phyloP scores from a whole-genome alignment of 345 rosid species.

The Diplotaxis tenuifolia region DNA sequence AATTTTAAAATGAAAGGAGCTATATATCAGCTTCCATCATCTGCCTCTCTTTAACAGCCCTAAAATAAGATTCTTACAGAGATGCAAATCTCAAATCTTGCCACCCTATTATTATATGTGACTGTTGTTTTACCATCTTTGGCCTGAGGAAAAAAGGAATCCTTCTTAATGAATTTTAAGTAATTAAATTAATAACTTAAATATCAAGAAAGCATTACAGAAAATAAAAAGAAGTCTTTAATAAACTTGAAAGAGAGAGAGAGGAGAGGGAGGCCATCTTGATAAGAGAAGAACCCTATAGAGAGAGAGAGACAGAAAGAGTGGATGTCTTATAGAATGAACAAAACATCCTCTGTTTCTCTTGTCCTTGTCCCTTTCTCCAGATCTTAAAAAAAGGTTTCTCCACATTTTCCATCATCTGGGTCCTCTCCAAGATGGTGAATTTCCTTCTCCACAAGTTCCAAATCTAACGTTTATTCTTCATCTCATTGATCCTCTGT shows the following conservation, averaged over 20 bases:
- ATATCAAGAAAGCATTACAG: conserved; percentile 21
- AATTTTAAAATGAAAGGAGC: background rate
- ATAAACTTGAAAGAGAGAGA: conserved; percentile 42
- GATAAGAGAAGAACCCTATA: conserved; percentile 39
- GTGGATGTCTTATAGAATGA: conserved; percentile 45
- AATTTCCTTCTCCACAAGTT: conserved; percentile 25
- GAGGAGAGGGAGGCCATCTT: conserved; percentile 31
- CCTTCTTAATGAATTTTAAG: conserved; percentile 44
- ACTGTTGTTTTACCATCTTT: conserved; percentile 54
- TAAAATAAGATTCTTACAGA: conserved; percentile 32
- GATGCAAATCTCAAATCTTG: conserved; percentile 33
- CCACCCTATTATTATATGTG: conserved; percentile 40
- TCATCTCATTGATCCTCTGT: conserved; percentile 25
- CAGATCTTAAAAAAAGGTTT: conserved; percentile 70
- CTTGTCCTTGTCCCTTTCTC: conserved; percentile 46
- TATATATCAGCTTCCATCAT: conserved; percentile 28
- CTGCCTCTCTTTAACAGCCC: conserved; percentile 33
- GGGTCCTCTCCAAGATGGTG: conserved; percentile 65
- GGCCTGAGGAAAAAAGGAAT: conserved; percentile 46
- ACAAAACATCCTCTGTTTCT: conserved; percentile 59
- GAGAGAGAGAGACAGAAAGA: conserved; percentile 31
- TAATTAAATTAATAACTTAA: conserved; percentile 23
- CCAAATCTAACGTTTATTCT: conserved; percentile 29
- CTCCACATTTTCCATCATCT: conserved; percentile 50
- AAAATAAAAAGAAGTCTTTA: conserved; percentile 42